These are phyloP conservation scores for Poa annua DNA, from an alignment of 176 grass and related monocot genomes.

Conservation along the genomic window DNA sequence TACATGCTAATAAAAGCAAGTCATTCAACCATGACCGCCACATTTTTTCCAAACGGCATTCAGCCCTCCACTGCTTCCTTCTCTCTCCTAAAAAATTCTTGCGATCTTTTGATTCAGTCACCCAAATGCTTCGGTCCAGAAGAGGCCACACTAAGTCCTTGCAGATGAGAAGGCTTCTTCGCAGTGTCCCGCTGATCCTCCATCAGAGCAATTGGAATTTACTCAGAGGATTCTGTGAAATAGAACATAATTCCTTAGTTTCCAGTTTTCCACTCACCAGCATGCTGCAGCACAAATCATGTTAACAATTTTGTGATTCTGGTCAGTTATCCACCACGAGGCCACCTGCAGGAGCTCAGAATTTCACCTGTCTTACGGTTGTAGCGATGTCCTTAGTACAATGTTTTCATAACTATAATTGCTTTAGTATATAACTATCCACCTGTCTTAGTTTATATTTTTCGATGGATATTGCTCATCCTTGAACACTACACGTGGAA, in stretches of 20 bases:
- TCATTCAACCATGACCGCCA: neutral
- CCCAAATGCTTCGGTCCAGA: neutral
- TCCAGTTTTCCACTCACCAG: neutral
- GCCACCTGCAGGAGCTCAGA: neutral
- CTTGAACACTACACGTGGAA: constrained; percentile 1
- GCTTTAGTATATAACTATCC: neutral
- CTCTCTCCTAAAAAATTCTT: neutral
- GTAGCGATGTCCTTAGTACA: neutral
- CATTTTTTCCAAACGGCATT: neutral
- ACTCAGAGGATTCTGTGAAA: neutral
- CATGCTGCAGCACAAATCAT: neutral
- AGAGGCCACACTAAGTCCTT: neutral
- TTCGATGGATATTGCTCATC: neutral
- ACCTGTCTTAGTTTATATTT: neutral
- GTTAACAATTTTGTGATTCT: neutral
- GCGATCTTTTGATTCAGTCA: neutral
- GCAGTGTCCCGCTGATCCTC: neutral
- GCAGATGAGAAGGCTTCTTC: neutral
- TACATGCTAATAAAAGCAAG: neutral
- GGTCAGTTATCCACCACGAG: neutral
- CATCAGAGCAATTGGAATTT: neutral
- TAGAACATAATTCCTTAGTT: neutral
- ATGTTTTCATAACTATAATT: neutral
- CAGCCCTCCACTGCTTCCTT: neutral
- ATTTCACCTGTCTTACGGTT: neutral